Base-by-base conservation (phyloP, 805 yeast genomes). In the Sporopachydermia quercuum region DNA sequence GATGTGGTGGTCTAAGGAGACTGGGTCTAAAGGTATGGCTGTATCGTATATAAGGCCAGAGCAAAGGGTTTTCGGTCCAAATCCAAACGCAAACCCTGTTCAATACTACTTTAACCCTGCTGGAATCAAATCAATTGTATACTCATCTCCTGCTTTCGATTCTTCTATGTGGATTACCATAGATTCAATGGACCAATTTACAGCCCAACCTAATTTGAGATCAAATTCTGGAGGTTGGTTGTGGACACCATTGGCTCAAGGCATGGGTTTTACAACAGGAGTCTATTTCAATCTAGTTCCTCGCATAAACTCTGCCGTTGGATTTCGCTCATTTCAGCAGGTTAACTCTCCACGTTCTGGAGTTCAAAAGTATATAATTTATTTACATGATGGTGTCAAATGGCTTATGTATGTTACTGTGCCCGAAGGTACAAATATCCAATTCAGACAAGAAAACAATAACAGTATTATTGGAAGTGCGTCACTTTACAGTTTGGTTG, bases 21-120 rank as follows among this genome's bases (percentile, higher is more conserved):
- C 57, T 19, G 52, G 49, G 4, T 64, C 56, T 41, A 57, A 56
- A 38, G 94, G 94, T 2, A 52, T 82, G 39, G 86, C 83, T 1
- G 62, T 79, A 37, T 68, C 81, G 18, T 85, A 83, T 48, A 71
- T 78, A 1, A 63, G 64, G 3, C 65, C 66, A 2, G 48, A 62
- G 4, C 84, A 80, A 47, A 57, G 71, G 43, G 93, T 81, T 2
- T 78, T 62, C 55, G 94, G 86, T 1, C 80, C 78, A 4, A 79
- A 75, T 41, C 67, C 77, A 1, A 57, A 54, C 27, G 52, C 64
- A 4, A 50, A 56, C 42, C 78, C 78, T 8, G 58, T 51, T 5
- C 56, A 60, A 46, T 75, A 70, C 56, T 76, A 67, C 54, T 62
- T 58, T 47, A 75, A 73, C 48, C 84, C 86, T 3, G 55, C 67